Evolutionary conservation across 208 protist genomes (phyloP), one percentile per base, ranked within the genome.

Genomic region (Willaertia magna): DNA sequence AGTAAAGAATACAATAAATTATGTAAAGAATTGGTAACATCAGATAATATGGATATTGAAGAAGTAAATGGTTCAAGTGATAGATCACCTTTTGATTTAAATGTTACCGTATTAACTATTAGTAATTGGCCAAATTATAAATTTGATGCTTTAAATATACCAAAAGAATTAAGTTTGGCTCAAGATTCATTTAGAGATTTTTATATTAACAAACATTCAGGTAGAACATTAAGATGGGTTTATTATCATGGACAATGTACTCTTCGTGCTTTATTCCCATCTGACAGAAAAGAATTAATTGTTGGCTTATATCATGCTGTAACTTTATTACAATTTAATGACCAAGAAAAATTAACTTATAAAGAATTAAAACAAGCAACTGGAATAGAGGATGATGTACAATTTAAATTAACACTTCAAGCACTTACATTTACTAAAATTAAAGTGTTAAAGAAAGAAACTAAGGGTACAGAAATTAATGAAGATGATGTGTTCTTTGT

Each of bases 281-380:
- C 79, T 39, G 91, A 91, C 4, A 88, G 61, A 39, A 95, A 95
- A 82, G 94, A 97, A 43, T 86, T 98, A 14, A 83, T 87, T 0
- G 94, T 97, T 12, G 97, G 95, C 34, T 87, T 98, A 48, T 87
- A 94, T 26, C 97, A 99, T 90, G 91, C 93, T 12, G 43, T 96
- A 2, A 87, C 97, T 42, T 87, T 98, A 22, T 90, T 97, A 47
- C 88, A 92, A 18, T 94, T 97, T 74, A 97, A 98, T 87, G 86
- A 88, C 12, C 87, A n/a, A 34, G 85, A 90, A 79, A 49, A 89
- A 75, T 52, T 94, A 26, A 82, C 86, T 16, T 91, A 88, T 40
- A 59, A 88, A 39, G 90, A 95, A 26, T 92, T 97, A 22, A 67
- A 91, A 84, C 86, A 86, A 43, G 78, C 90, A 0, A 96, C 93